Conservation (phyloP, 495 filamentous ascomycete genomes). For the Podospora pseudoanserina region DNA sequence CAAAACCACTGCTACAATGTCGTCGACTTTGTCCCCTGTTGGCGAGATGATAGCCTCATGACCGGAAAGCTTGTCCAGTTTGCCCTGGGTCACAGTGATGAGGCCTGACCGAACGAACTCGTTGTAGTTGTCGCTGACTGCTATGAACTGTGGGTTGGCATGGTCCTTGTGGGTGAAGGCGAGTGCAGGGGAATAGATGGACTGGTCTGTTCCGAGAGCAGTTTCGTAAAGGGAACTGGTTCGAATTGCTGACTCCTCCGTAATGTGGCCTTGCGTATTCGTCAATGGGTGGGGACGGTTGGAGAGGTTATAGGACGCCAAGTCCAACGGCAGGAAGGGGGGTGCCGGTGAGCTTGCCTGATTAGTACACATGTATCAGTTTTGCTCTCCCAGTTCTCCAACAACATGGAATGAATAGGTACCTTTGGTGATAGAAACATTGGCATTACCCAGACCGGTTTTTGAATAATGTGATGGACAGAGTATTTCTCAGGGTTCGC, state of each 20-base stretch:
- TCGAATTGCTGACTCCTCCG: slow-evolving; percentile 48
- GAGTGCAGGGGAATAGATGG: slow-evolving; percentile 45
- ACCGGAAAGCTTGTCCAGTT: slow-evolving; percentile 31
- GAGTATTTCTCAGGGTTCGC: slow-evolving; percentile 39
- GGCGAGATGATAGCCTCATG: slow-evolving; percentile 36
- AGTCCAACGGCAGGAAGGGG: slow-evolving; percentile 71
- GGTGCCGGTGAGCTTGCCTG: slow-evolving; percentile 45
- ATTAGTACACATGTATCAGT: too few relatives aligned
- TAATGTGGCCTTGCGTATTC: slow-evolving; percentile 57
- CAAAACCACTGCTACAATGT: slow-evolving; percentile 64
- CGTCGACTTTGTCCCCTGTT: slow-evolving; percentile 40
- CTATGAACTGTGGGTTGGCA: slow-evolving; percentile 56
- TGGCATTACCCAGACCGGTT: slow-evolving; percentile 72
- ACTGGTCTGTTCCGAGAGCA: slow-evolving; percentile 62
- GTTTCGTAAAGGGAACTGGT: slow-evolving; percentile 53
- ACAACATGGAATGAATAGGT: slow-evolving; percentile 6
- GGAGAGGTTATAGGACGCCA: slow-evolving; percentile 66
- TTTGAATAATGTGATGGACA: slow-evolving; percentile 64
- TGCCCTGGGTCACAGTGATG: slow-evolving; percentile 52
- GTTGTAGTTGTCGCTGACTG: slow-evolving; percentile 65
- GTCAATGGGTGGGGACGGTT: slow-evolving; percentile 56
- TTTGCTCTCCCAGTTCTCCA: too few relatives aligned
- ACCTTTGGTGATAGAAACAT: slow-evolving; percentile 54
- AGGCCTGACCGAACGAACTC: slow-evolving; percentile 65
- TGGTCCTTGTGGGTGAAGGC: slow-evolving; percentile 33